Evolutionary conservation across 352 stramenopile genomes (phyloP), one percentile per base, ranked within the genome.

Genomic region (Globisporangium megalacanthum): DNA sequence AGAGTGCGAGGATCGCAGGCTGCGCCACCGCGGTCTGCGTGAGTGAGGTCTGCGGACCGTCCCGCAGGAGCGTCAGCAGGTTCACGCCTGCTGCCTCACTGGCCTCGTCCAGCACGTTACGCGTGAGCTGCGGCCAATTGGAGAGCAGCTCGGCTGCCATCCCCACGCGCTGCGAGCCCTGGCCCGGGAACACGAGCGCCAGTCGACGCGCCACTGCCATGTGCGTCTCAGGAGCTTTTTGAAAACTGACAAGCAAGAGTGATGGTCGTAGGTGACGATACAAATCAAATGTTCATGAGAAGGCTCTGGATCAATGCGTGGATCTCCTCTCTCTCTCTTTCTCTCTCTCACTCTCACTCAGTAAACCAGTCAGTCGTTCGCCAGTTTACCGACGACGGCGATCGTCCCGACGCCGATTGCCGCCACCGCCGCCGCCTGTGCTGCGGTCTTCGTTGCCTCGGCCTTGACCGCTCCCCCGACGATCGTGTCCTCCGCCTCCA

Each of bases 101-200:
- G 9, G 83, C 84, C 60, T 94, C 86, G 20, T 88, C 79, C n/a
- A 92, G 63, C 48, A 81, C 69, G 45, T 85, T 71, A 15, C 69
- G 61, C 7, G 79, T 69, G 19, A 80, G 46, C 33, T 69, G 76
- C 45, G 72, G 70, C 81, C 86, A 96, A 37, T 82, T 72, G n/a
- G 70, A 64, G 37, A 92, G 68, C 61, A 94, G 66, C 46, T 93
- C 84, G 52, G 74, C 79, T 11, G 66, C 72, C 83, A 94, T 94
- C 41, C 86, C 84, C 41, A 83, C 81, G 54, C 78, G 69, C 65
- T 96, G 86, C 56, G 76, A 90, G 62, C 86, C 86, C 61, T 96
- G 86, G 0, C 86, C 86, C 17, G 86, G 85, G 66, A 94, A 96
- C 64, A 91, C 77, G 33, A 93, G 79, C 60, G 75, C 80, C 42